These are phyloP conservation scores for Stentor roeselii DNA, from an alignment of 73 alveolate genomes.

Conservation along the genomic window DNA sequence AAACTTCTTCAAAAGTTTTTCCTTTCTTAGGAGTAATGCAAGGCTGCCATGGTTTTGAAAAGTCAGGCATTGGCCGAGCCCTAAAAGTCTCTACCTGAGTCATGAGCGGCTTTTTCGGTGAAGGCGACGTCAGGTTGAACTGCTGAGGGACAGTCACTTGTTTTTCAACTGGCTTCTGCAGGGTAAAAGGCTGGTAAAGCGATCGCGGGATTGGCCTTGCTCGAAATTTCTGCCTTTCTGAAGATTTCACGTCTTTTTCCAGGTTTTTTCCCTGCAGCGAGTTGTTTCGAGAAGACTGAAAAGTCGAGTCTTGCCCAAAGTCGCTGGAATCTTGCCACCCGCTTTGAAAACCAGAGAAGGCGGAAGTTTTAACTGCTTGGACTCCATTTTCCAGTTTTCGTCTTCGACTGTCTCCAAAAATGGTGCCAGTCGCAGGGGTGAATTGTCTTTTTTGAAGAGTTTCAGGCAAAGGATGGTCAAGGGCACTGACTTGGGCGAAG, in stretches of 20 bases:
- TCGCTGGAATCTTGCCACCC: too few species aligned
- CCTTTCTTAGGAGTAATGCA: neutral
- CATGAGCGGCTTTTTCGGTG: neutral
- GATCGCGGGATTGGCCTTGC: neutral
- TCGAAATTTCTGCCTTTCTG: neutral
- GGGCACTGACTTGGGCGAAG: neutral
- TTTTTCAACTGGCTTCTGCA: neutral
- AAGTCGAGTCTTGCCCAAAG: too few species aligned
- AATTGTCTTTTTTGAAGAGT: neutral
- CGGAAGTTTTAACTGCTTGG: neutral
- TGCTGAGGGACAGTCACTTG: neutral
- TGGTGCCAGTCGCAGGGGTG: neutral
- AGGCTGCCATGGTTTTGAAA: neutral
- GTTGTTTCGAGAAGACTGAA: neutral
- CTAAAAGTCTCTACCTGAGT: neutral
- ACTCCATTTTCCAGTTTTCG: neutral
- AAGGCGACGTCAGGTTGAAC: neutral
- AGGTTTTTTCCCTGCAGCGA: neutral
- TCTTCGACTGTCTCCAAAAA: neutral
- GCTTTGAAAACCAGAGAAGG: neutral
- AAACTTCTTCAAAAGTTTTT: too few species aligned
- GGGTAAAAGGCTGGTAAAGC: neutral
- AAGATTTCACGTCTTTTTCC: neutral
- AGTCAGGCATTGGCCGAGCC: slow-evolving; percentile 3
- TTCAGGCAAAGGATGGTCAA: neutral